Evolutionary conservation across 2,329 filamentous ascomycete species (phyloP).

Genomic region (Periconia digitata): DNA sequence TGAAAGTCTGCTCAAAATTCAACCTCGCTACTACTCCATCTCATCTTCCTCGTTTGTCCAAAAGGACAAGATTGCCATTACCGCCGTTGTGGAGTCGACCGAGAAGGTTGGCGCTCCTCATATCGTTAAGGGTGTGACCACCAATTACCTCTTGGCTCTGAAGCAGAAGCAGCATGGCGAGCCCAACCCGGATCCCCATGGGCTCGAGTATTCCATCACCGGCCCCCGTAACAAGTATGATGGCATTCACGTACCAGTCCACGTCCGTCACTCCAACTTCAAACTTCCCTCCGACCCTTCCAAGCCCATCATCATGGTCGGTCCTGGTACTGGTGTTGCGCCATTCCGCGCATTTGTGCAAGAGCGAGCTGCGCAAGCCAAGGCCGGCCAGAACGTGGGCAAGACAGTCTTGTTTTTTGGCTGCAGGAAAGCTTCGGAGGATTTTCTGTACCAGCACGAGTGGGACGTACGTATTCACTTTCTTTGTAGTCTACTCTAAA

Average conservation of each 20-base stretch:
- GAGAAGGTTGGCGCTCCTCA: constrained; percentile 73
- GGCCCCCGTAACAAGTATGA: constrained; percentile 97
- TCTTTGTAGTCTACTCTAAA: background rate
- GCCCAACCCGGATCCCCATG: constrained; percentile 76
- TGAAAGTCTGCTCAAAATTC: constrained; percentile 90
- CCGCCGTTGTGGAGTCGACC: constrained; percentile 87
- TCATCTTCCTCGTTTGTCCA: constrained; percentile 95
- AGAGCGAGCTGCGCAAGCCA: constrained; percentile 82
- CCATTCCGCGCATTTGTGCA: constrained; percentile 96
- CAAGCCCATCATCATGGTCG: constrained; percentile 94
- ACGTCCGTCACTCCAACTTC: constrained; percentile 98
- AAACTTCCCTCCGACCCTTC: constrained; percentile 94
- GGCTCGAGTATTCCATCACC: constrained; percentile 80
- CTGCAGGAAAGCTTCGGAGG: constrained; percentile 82
- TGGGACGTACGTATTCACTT: constrained; percentile 72
- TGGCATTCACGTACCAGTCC: constrained; percentile 90
- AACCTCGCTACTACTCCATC: constrained; percentile 98
- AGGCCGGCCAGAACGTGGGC: constrained; percentile 79
- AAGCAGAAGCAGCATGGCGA: constrained; percentile 97
- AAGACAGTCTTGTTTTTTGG: constrained; percentile 92
- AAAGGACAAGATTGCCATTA: constrained; percentile 92
- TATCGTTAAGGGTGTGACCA: constrained; percentile 90
- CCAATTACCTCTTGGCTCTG: constrained; percentile 91
- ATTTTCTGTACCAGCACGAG: constrained; percentile 89
- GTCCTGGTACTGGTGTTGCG: constrained; percentile 93